Base-by-base conservation (phyloP, 805 yeast genomes). In the Starmerella stigmatis region DNA sequence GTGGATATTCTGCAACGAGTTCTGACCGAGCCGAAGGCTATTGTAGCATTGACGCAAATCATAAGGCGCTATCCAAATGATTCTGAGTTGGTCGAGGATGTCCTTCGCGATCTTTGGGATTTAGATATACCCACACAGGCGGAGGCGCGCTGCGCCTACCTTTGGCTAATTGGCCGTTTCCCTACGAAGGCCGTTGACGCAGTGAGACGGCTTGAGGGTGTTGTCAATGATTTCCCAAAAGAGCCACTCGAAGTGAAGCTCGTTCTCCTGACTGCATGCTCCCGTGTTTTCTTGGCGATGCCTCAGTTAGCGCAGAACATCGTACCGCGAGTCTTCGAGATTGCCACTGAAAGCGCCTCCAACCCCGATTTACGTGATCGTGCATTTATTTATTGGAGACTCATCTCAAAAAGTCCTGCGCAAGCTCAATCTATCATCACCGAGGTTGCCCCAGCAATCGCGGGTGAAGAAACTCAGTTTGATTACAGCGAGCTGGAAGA, bases 321-420 rank as follows among this genome's bases (percentile, higher is more conserved):
- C 11, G 75, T 86, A 2, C 65, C 84, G 29, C 67, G 69, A 27
- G 66, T 81, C 0, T 64, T 86, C 45, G 78, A 77, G 56, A 62
- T 68, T 60, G 81, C 86, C 7, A 81, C 94, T 0, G 92, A 85
- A 53, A 81, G 78, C 11, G 66, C 71, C 1, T 78, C 79, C 50
- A 79, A 85, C 54, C 95, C 96, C 0, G 97, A 89, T 63, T 63
- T 86, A 10, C 71, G 96, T 49, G 94, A 85, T 52, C 65, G 95
- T 31, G 96, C 89, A 0, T 80, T 69, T 57, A 77, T 85, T 64
- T 88, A 89, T 64, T 81, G 94, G 92, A 70, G 94, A 46, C 63
- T 88, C 23, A 63, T 88, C 6, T 75, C 70, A 6, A 68, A 67
- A 21, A 23, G 17, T 68, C 68, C 29, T 67, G 68, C 16, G 64